Conservation (phyloP, 768 basidiomycete species). For the Asterophora lycoperdoides region DNA sequence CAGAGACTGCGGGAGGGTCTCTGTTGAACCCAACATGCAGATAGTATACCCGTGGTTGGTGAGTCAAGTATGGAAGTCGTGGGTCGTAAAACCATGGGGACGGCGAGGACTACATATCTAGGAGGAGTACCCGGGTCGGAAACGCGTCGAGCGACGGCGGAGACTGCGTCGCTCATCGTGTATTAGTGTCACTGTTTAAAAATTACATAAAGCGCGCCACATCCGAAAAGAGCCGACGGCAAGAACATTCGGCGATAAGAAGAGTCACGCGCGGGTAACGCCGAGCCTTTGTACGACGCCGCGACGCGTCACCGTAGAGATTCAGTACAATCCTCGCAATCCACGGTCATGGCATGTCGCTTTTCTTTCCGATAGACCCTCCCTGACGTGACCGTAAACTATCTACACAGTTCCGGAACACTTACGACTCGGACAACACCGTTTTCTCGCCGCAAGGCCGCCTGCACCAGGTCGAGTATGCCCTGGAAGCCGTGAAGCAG, state of each 20-base stretch:
- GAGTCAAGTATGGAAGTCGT: too few relatives aligned
- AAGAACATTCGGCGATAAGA: slow-evolving; percentile 4
- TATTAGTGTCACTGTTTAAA: too few relatives aligned
- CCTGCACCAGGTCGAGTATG: slow-evolving; percentile 97
- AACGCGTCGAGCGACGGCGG: too few relatives aligned
- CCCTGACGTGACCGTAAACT: slow-evolving; percentile 23
- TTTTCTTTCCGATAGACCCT: not conserved
- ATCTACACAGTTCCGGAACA: slow-evolving; percentile 74
- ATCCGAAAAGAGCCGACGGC: too few relatives aligned
- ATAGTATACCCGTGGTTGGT: too few relatives aligned
- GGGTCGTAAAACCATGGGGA: too few relatives aligned
- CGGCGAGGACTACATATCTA: too few relatives aligned
- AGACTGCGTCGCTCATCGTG: too few relatives aligned
- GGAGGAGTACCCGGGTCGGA: too few relatives aligned
- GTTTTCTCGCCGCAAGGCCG: slow-evolving; percentile 96
- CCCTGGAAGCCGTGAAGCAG: slow-evolving; percentile 98
- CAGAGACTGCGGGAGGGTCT: too few relatives aligned
- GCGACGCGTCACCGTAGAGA: slow-evolving; percentile 26
- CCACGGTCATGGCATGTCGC: slow-evolving; percentile 32
- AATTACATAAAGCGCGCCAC: too few relatives aligned
- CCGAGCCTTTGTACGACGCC: slow-evolving; percentile 20
- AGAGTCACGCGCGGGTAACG: slow-evolving; percentile 15
- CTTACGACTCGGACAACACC: slow-evolving; percentile 98
- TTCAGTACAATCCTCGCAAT: slow-evolving; percentile 6
- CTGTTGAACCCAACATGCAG: too few relatives aligned